phyloP scores from a whole-genome alignment of 768 basidiomycete species.

The Lactarius sp. region DNA sequence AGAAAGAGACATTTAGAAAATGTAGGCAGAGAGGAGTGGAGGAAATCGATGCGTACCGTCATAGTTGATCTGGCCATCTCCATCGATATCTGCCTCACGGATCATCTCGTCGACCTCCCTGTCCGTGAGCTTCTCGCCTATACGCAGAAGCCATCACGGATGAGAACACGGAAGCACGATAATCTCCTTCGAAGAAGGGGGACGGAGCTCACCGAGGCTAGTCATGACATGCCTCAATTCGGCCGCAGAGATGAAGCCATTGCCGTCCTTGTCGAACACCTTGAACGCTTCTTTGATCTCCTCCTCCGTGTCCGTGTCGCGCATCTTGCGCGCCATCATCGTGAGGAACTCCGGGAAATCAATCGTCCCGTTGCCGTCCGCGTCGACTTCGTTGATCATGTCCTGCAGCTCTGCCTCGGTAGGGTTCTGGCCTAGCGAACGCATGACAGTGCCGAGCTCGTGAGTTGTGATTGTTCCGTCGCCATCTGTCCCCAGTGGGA shows the following conservation, averaged over 20 bases:
- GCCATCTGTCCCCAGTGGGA: slow-evolving; percentile 49
- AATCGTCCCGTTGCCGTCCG: slow-evolving; percentile 83
- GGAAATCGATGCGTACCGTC: slow-evolving; percentile 46
- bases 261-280: slow-evolving; percentile 95
- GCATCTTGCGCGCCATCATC: slow-evolving; percentile 86
- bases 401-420: slow-evolving; percentile 89
- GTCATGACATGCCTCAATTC: slow-evolving; percentile 92
- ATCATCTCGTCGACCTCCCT: slow-evolving; percentile 95
- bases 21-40: neutral
- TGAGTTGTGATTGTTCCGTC: slow-evolving; percentile 90
- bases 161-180: neutral
- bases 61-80: slow-evolving; percentile 91
- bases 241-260: slow-evolving; percentile 80
- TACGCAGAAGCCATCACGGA: slow-evolving; percentile 10
- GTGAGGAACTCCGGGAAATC: slow-evolving; percentile 78
- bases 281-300: slow-evolving; percentile 97
- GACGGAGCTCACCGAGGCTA: slow-evolving; percentile 57
- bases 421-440: slow-evolving; percentile 88
- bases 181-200: neutral
- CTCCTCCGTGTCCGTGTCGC: slow-evolving; percentile 88
- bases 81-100: slow-evolving; percentile 90
- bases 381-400: slow-evolving; percentile 95
- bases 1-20: slow-evolving; percentile 10
- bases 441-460: slow-evolving; percentile 92
- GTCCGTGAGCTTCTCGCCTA: slow-evolving; percentile 84